phyloP scores from a whole-genome alignment of 176 grass and related monocot species.

The Musa troglodytarum region DNA sequence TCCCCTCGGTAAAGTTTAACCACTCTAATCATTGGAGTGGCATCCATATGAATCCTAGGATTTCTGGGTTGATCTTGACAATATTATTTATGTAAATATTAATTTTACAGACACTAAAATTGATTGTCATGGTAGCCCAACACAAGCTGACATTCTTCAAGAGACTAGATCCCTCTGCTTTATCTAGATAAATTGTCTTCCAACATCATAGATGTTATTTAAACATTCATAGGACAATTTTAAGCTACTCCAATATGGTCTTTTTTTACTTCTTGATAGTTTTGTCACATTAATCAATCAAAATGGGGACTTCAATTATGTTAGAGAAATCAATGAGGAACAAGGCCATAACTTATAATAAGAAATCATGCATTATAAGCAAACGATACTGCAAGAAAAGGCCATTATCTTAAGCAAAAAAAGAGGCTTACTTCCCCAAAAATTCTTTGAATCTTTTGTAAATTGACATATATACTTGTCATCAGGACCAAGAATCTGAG shows the following conservation, averaged over 20 bases:
- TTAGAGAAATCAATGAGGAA: background rate
- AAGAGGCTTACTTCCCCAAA: conserved; percentile 77
- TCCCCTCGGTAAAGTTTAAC: too few species aligned
- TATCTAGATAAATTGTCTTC: too few species aligned
- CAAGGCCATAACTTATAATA: background rate
- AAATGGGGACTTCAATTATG: background rate
- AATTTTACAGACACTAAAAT: background rate
- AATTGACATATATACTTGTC: conserved; percentile 96
- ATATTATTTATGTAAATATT: background rate
- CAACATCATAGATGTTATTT: too few species aligned
- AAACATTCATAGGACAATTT: too few species aligned
- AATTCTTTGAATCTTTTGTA: conserved; percentile 72
- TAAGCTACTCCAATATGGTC: too few species aligned
- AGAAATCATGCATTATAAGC: background rate
- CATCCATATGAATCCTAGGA: background rate
- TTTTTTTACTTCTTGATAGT: too few species aligned
- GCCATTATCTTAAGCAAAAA: background rate
- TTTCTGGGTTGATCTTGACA: background rate
- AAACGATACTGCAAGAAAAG: background rate
- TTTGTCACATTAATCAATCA: background rate
- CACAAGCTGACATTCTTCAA: background rate
- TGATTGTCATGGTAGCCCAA: background rate
- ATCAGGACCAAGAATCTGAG: conserved; percentile 70
- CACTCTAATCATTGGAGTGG: too few species aligned
- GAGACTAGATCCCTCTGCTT: background rate